Conservation (phyloP, 257 asterid species). For the Solanum appendiculatum region DNA sequence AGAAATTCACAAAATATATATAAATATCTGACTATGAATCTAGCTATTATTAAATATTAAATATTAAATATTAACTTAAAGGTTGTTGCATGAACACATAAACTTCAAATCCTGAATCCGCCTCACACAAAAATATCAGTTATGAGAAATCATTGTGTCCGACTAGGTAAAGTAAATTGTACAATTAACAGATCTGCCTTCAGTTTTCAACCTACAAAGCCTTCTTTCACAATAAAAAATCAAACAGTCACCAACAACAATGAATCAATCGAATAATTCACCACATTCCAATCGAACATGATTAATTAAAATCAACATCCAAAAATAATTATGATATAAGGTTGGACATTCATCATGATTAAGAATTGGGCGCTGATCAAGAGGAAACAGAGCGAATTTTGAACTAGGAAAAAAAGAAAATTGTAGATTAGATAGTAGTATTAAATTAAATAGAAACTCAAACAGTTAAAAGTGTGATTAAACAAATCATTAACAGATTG, state of each 20-base stretch:
- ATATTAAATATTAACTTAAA: neutral
- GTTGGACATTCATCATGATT: neutral
- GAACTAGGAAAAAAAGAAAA: neutral
- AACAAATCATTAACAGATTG: neutral
- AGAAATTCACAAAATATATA: neutral
- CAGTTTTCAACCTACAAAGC: neutral
- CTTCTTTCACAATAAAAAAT: neutral
- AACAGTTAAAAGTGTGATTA: neutral
- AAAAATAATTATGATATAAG: neutral
- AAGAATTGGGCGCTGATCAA: neutral
- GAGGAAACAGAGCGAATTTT: neutral
- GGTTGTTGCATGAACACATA: neutral
- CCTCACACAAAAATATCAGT: neutral
- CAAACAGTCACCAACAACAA: neutral
- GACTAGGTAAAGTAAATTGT: neutral
- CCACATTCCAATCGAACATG: neutral
- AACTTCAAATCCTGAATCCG: neutral
- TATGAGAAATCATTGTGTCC: neutral
- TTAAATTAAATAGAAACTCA: neutral
- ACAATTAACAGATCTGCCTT: neutral
- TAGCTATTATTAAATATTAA: neutral
- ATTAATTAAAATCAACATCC: neutral
- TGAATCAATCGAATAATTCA: neutral
- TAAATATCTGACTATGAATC: neutral
- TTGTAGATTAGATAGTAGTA: neutral